Evolutionary conservation across 495 filamentous ascomycete species (phyloP).

Genomic region (Neurospora sp.): DNA sequence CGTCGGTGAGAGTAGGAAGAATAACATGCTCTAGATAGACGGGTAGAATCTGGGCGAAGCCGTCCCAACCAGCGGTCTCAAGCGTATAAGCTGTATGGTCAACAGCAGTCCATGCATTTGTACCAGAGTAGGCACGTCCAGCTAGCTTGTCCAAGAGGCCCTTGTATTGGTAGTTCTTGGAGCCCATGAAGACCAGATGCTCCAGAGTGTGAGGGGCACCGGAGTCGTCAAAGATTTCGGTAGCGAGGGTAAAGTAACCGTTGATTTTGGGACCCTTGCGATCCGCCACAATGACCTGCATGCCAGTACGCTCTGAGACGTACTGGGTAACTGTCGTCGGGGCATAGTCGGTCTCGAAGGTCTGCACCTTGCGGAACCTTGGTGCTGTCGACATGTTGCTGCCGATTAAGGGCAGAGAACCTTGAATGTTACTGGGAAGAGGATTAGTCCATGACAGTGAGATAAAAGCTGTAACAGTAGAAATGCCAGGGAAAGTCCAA

Average conservation of each 20-base stretch:
- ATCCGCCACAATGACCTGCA: slow-evolving; percentile 87
- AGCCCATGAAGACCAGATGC: slow-evolving; percentile 97
- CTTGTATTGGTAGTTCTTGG: slow-evolving; percentile 87
- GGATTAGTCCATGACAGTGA: slow-evolving; percentile 12
- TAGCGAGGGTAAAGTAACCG: slow-evolving; percentile 91
- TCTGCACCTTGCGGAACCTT: slow-evolving; percentile 74
- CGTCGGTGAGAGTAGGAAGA: slow-evolving; percentile 82
- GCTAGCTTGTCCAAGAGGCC: slow-evolving; percentile 90
- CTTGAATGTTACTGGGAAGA: slow-evolving; percentile 10
- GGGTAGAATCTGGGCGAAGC: slow-evolving; percentile 86
- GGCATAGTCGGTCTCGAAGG: slow-evolving; percentile 81
- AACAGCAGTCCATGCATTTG: slow-evolving; percentile 92
- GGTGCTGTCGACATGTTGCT: slow-evolving; percentile 27
- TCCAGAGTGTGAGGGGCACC: slow-evolving; percentile 93
- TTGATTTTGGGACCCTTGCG: slow-evolving; percentile 87
- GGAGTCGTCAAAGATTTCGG: slow-evolving; percentile 95
- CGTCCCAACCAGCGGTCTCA: slow-evolving; percentile 91
- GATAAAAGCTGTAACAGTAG: not conserved
- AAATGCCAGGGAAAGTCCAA: not conserved
- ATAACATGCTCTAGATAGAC: slow-evolving; percentile 95
- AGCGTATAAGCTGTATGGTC: slow-evolving; percentile 97
- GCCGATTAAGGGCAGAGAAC: slow-evolving; percentile 8
- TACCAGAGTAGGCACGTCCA: slow-evolving; percentile 81
- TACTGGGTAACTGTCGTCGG: slow-evolving; percentile 76
- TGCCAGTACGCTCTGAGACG: slow-evolving; percentile 71